Base-by-base conservation (phyloP, 768 basidiomycete genomes). In the Xerocomus spinulosus region DNA sequence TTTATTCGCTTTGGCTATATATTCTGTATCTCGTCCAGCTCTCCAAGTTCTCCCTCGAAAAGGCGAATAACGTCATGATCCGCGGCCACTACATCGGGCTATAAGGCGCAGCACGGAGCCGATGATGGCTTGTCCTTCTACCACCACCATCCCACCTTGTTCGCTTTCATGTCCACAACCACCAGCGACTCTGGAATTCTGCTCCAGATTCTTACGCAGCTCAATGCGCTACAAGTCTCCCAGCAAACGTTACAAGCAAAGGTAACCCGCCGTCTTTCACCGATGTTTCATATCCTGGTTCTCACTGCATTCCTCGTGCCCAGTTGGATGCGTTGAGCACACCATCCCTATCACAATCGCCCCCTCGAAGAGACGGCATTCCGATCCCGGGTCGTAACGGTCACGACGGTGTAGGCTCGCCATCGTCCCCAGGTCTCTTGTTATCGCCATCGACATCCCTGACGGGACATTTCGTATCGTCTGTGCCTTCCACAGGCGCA, bases 231-330 rank as follows among this genome's bases (percentile, higher is more conserved):
- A 59, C 84, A 87, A 63, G 67, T 83, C 40, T 80, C 80, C 41
- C 87, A 92, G 62, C 85, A 89, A 65, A 75, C 80, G 0, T 72
- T 92, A 59, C 85, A 89, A 55, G 82, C 85, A 20, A 88, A 92
- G 76, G 88, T 90, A 54, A 37, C 13, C 33, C 9, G 20, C 52
- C 38, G n/a, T 42, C 25, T 46, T 29, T 35, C 28, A 7, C 42
- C 29, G 26, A 32, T 18, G 32, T 30, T 8, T 20, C 28, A 17
- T 14, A 18, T 42, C 33, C 4, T 42, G 34, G 14, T 24, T n/a
- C 46, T 57, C 28, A 55, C 24, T 18, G 20, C 24, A 24, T 42
- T 10, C 20, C 10, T 21, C 26, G 35, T 35, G 23, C 33, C 50
- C 10, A 85, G 85, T 59, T 86, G 13, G 83, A 86, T 62, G 66